Base-by-base conservation (phyloP, 225 moss, liverwort and hornwort species). In the Neckera pumila region DNA sequence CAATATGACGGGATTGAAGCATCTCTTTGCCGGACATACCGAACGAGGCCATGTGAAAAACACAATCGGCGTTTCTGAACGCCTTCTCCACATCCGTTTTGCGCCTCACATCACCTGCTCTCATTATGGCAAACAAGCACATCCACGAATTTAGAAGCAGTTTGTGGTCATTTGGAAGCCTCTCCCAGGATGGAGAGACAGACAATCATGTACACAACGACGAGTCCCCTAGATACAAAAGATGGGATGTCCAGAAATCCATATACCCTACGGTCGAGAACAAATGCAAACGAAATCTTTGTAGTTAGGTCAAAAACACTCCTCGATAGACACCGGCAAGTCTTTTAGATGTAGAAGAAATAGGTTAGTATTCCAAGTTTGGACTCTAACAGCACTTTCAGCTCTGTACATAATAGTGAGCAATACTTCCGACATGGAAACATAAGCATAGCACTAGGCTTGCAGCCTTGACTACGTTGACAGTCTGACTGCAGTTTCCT, bases 21-120 rank as follows among this genome's bases (percentile, higher is more conserved):
- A 95, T 95, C 91, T 97, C 97, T 84, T 96, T 97, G 62, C 97
- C 97, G n/a, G 95, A 95, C 95, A 96, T 96, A 61, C 97, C 97
- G 83, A 93, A 97, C 38, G 97, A 97, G 80, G 97, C 95, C 94
- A 96, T 91, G 91, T 97, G 97, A 88, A 96, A 96, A 36, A 97
- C 95, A 89, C 97, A 96, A 86, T 96, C 94, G 49, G 93, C 95
- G 61, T 94, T 92, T 79, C 89, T 91, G 26, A 97, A 77, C 79
- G 90, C 96, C 87, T 92, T 95, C 86, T 95, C 92, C 63, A 97
- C 95, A 84, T 95, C 96, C 84, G 89, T 92, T 82, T 91, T 93
- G 53, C 76, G 87, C 91, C 95, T 94, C 78, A 97, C 87, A 82
- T 97, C 97, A 86, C 97, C 97, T 97, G 90, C 92, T 91, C 88